A percentile compares a stretch with the other conserved stretches of the same genome.
These are phyloP conservation scores for Wolfiporia cocos DNA, from an alignment of 1,284 basidiomycete genomes.

Conservation along the genomic window DNA sequence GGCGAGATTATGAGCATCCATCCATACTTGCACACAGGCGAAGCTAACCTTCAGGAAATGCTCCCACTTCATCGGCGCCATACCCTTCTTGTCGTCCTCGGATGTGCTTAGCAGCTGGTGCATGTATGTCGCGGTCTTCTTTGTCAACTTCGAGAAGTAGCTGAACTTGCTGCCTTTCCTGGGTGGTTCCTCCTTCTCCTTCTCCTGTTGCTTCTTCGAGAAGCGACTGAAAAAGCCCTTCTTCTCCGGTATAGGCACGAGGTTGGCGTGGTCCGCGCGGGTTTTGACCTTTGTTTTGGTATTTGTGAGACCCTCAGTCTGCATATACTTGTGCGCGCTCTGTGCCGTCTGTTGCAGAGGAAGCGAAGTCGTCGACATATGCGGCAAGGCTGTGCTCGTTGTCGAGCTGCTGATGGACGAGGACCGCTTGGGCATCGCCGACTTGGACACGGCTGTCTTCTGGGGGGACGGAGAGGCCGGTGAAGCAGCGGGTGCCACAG, in stretches of 20 bases:
- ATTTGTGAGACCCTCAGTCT: conserved; percentile 37
- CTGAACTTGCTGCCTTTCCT: conserved; percentile 33
- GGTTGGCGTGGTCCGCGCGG: conserved; percentile 47
- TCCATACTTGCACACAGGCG: not conserved
- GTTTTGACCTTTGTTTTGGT: conserved; percentile 66
- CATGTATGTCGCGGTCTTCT: conserved; percentile 54
- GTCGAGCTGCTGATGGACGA: conserved; percentile 18
- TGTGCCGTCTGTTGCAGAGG: conserved; percentile 47
- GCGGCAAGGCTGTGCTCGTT: conserved; percentile 23
- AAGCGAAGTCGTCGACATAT: conserved; percentile 39
- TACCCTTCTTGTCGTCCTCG: conserved; percentile 49
- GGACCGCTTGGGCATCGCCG: conserved; percentile 12
- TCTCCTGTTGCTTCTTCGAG: conserved; percentile 27
- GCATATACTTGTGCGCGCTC: conserved; percentile 65
- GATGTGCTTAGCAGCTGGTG: conserved; percentile 56
- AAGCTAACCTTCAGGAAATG: conserved; percentile 45
- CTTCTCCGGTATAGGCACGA: conserved; percentile 40
- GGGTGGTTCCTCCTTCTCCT: conserved; percentile 17
- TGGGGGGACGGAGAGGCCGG: not conserved
- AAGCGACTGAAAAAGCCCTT: conserved; percentile 47
- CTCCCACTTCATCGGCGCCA: conserved; percentile 69
- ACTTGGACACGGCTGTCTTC: conserved; percentile 8
- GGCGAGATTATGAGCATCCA: not conserved
- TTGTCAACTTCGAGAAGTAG: conserved; percentile 51
- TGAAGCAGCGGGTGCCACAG: conserved; percentile 8